phyloP scores from a whole-genome alignment of 1,139 yeast species.

The Nakaseomyces nivariensis region DNA sequence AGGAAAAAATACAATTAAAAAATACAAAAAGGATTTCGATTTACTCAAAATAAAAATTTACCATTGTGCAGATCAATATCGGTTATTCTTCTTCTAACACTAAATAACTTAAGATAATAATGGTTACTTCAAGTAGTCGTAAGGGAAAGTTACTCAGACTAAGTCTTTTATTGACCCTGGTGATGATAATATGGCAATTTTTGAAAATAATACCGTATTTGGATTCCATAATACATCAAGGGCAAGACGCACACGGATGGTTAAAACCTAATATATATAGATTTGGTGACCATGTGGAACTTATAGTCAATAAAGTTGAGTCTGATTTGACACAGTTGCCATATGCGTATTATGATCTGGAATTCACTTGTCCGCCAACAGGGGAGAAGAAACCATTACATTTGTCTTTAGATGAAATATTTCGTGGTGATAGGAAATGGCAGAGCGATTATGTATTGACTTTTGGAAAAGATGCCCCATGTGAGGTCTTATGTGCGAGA shows the following conservation, averaged over 20 bases:
- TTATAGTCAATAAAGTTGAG: constrained; percentile 68
- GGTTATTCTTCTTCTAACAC: too few relatives aligned
- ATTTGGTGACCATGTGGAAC: constrained; percentile 54
- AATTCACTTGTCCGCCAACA: constrained; percentile 72
- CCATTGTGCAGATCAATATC: too few relatives aligned
- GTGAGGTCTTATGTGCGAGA: constrained; percentile 60
- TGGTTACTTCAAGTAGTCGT: background rate
- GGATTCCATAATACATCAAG: background rate
- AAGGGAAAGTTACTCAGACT: background rate
- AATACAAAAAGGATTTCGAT: too few relatives aligned
- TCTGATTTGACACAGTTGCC: constrained; percentile 74
- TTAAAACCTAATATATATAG: constrained; percentile 23
- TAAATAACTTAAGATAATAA: too few relatives aligned
- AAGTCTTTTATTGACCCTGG: background rate
- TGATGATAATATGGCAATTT: background rate
- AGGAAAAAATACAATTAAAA: too few relatives aligned
- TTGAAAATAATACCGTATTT: constrained; percentile 1
- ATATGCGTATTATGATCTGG: constrained; percentile 63
- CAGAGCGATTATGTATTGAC: constrained; percentile 55
- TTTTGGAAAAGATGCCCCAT: constrained; percentile 55
- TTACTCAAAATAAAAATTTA: too few relatives aligned
- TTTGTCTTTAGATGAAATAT: constrained; percentile 64
- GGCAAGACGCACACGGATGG: constrained; percentile 15
- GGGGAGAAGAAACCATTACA: constrained; percentile 47
- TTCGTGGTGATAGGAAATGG: constrained; percentile 75